Conservation (phyloP, 495 filamentous ascomycete genomes). For the Staphylotrichum longicolle region DNA sequence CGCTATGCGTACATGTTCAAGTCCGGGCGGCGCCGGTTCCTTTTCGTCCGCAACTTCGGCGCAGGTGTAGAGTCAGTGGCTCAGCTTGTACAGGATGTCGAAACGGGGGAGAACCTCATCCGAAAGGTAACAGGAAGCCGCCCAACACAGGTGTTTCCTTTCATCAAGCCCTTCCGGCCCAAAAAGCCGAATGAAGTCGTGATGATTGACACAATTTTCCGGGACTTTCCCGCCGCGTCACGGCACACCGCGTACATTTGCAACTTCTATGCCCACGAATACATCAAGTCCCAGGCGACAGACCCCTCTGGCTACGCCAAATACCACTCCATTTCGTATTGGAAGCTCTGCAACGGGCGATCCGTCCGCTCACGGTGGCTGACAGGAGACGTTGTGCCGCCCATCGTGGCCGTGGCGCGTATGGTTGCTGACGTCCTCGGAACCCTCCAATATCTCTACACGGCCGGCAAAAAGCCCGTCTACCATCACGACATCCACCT, state of each 20-base stretch:
- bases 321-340: slow-evolving; percentile 11
- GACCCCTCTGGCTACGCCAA: background rate
- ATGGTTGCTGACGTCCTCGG: slow-evolving; percentile 13
- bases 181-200: background rate
- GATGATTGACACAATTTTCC: background rate
- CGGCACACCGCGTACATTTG: background rate
- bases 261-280: slow-evolving; percentile 10
- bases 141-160: background rate
- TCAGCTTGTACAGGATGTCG: slow-evolving; percentile 8
- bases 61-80: background rate
- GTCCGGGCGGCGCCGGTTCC: background rate
- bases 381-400: no score
- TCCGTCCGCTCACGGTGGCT: background rate
- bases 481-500: slow-evolving; percentile 7
- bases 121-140: slow-evolving; percentile 12
- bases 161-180: no score
- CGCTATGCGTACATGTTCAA: slow-evolving; percentile 10
- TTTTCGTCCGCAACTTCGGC: background rate
- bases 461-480: background rate
- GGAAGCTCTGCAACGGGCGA: slow-evolving; percentile 13
- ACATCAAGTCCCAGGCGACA: background rate
- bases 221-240: background rate
- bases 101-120: slow-evolving; percentile 1
- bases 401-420: background rate
- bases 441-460: slow-evolving; percentile 13